A percentile compares a stretch with the other conserved stretches of the same genome.
Conservation (phyloP, 192 early-diverging fungal species). For the Dissophora globulifera region DNA sequence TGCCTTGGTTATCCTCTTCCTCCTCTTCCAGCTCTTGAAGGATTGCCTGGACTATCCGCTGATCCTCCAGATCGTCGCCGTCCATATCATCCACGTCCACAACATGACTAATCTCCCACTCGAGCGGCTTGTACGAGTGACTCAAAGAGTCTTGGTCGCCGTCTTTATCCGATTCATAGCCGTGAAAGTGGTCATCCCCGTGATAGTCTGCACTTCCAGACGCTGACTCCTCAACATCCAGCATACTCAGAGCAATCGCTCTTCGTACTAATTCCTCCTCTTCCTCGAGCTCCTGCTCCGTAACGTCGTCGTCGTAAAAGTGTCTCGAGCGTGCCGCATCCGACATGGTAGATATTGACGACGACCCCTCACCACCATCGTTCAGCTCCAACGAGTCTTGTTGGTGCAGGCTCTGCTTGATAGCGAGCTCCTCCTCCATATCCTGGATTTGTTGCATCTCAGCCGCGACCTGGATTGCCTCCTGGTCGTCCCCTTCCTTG, state of each 20-base stretch:
- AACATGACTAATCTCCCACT: conserved; percentile 24
- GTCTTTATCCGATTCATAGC: background rate
- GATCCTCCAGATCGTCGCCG: conserved; percentile 22
- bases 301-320: background rate
- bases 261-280: conserved; percentile 43
- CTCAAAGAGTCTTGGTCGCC: background rate
- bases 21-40: conserved; percentile 25
- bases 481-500: conserved; percentile 35
- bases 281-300: conserved; percentile 33
- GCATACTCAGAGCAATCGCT: conserved; percentile 45
- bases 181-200: background rate
- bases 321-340: background rate
- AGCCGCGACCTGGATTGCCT: background rate
- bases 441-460: conserved; percentile 32
- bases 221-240: conserved; percentile 3
- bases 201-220: background rate
- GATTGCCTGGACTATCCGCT: conserved; percentile 26
- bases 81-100: conserved; percentile 23
- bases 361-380: conserved; percentile 22
- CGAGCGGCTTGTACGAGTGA: background rate
- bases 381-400: background rate
- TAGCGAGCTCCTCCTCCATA: conserved; percentile 12
- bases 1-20: no score
- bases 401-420: background rate
- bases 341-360: background rate